These are phyloP conservation scores for Gastrolobium villosum DNA, from an alignment of 306 rosid species.

Conservation along the genomic window DNA sequence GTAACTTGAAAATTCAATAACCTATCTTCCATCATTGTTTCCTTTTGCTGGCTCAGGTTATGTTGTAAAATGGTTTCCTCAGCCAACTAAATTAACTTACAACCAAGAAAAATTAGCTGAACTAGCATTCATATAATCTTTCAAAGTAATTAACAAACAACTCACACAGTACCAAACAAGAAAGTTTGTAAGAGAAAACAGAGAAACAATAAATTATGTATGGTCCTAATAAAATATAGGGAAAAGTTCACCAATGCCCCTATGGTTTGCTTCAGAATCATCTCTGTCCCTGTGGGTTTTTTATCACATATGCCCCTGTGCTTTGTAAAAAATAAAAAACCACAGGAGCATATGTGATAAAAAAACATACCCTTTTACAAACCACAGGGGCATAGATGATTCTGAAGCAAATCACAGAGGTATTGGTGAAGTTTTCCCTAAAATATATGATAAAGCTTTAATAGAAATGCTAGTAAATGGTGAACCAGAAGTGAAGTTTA, in stretches of 20 bases:
- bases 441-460: slow-evolving; percentile 15
- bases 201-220: slow-evolving; percentile 6
- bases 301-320: too few species aligned
- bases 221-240: slow-evolving; percentile 9
- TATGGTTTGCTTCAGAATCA: too few species aligned
- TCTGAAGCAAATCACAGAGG: too few species aligned
- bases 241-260: too few species aligned
- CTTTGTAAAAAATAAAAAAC: too few species aligned
- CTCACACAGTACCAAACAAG: background rate
- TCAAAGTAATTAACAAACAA: slow-evolving; percentile 10
- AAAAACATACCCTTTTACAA: too few species aligned
- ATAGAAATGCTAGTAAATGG: background rate
- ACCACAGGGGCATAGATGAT: too few species aligned
- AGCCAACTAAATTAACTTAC: slow-evolving; percentile 1
- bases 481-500: slow-evolving; percentile 6
- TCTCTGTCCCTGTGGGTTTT: too few species aligned
- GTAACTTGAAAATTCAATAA: background rate
- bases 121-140: slow-evolving; percentile 10
- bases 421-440: too few species aligned
- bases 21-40: slow-evolving; percentile 18
- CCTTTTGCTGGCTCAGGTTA: background rate
- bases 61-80: slow-evolving; percentile 9
- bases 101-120: background rate
- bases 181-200: background rate
- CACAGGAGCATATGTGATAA: too few species aligned